Percentiles rank a stretch among this genome's conserved stretches.
These are phyloP conservation scores for Phytophthora hibernalis DNA, from an alignment of 352 stramenopile genomes.

Conservation along the genomic window DNA sequence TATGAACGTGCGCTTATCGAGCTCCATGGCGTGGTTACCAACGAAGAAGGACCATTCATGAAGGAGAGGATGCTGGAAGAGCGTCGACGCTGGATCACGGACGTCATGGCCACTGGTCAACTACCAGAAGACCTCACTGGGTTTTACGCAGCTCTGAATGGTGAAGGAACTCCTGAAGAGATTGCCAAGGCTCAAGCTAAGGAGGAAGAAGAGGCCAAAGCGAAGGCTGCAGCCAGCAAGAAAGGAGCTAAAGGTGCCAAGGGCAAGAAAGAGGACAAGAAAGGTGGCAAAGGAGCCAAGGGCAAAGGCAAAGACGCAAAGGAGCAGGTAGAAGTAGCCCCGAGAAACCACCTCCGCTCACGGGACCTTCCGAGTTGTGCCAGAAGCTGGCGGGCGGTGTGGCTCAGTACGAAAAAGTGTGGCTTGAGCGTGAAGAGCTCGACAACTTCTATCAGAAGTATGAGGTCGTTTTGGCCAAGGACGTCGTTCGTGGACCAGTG, in stretches of 20 bases:
- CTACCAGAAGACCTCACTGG: slow-evolving; percentile 91
- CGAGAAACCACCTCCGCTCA: slow-evolving; percentile 87
- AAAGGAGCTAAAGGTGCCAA: slow-evolving; percentile 58
- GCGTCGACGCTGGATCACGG: slow-evolving; percentile 93
- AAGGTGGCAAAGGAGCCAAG: slow-evolving; percentile 64
- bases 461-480: slow-evolving; percentile 92
- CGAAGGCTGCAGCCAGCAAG: slow-evolving; percentile 52
- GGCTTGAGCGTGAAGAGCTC: slow-evolving; percentile 88
- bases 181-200: slow-evolving; percentile 66
- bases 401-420: slow-evolving; percentile 84
- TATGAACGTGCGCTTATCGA: slow-evolving; percentile 91
- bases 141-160: slow-evolving; percentile 83
- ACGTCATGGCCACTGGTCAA: slow-evolving; percentile 86
- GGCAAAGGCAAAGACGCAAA: slow-evolving; percentile 65
- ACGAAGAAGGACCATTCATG: slow-evolving; percentile 94
- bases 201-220: slow-evolving; percentile 55
- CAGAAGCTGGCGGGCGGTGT: slow-evolving; percentile 67
- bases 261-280: slow-evolving; percentile 57
- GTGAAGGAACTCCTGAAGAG: slow-evolving; percentile 38
- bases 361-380: slow-evolving; percentile 90
- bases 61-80: slow-evolving; percentile 92
- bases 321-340: slow-evolving; percentile 64
- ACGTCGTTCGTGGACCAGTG: slow-evolving; percentile 88
- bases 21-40: slow-evolving; percentile 79
- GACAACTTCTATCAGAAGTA: slow-evolving; percentile 95